Percentiles rank a stretch among this genome's conserved stretches.
phyloP scores from a whole-genome alignment of 306 rosid genomes.

The Begonia masoniana region DNA sequence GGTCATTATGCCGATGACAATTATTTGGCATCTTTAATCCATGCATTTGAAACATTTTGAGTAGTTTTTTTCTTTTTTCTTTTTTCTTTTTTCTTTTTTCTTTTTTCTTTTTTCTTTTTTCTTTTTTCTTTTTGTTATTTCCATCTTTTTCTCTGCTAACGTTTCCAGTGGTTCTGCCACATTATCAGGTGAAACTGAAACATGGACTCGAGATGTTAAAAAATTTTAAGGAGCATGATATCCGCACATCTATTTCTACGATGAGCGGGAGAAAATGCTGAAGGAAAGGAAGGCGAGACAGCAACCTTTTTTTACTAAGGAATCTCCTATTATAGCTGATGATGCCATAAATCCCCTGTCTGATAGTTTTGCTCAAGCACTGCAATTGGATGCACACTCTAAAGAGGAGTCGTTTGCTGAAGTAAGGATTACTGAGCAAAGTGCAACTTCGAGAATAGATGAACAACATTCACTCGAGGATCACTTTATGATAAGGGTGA shows the following conservation, averaged over 20 bases:
- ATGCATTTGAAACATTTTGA: no score
- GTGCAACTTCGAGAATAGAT: slow-evolving; percentile 17
- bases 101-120: no score
- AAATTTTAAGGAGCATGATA: slow-evolving; percentile 35
- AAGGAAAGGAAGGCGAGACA: slow-evolving; percentile 40
- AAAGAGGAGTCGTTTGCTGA: slow-evolving; percentile 4
- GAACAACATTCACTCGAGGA: slow-evolving; percentile 8
- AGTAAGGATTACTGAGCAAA: slow-evolving; percentile 10
- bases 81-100: no score
- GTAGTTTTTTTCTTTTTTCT: no score
- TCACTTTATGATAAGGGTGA: no score
- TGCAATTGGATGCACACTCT: slow-evolving; percentile 16
- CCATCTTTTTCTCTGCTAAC: no score
- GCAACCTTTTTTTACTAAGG: slow-evolving; percentile 18
- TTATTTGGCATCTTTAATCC: no score
- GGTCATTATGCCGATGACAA: no score
- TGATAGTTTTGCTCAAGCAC: slow-evolving; percentile 15
- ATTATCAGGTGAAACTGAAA: slow-evolving; percentile 27
- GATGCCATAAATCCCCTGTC: slow-evolving; percentile 17
- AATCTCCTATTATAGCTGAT: slow-evolving; percentile 15
- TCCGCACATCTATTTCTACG: slow-evolving; percentile 33
- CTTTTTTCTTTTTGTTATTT: no score
- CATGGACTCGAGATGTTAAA: slow-evolving; percentile 43
- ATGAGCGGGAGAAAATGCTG: slow-evolving; percentile 37
- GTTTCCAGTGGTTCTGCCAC: no score